Evolutionary conservation across 2,329 filamentous ascomycete genomes (phyloP), one percentile per base, ranked within the genome.

Genomic region (Pseudopyrenochaeta lycopersici): DNA sequence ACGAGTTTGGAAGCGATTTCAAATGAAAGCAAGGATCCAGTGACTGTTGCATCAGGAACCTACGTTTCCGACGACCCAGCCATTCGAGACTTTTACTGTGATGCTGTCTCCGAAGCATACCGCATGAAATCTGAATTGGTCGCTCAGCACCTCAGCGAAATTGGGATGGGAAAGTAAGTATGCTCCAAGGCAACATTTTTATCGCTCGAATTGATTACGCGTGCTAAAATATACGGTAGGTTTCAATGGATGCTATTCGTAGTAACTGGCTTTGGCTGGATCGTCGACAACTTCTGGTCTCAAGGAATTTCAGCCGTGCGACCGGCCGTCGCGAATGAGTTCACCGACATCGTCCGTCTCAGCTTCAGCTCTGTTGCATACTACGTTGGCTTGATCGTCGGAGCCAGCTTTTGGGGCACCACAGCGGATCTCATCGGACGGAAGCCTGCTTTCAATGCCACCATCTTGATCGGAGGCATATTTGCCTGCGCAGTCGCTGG

Each of bases 181-280:
- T 32, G 11, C 38, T 38, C 12, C 6, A 27, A 20, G 27, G 44
- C 44, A 23, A 27, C 4, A 27, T 9, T 21, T 7, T 27, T 7
- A 18, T 21, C 21, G n/a, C 4, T 20, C 40, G 29, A 18, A 30
- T 2, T 12, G 9, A 30, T 23, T 20, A 20, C 23, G 11, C 7
- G 14, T 46, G 10, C 27, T 29, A n/a, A 46, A 9, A 27, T 9
- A 27, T 23, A 7, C 14, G 27, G 20, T 41, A 55, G 52, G 21
- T 55, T 50, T 35, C 78, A 80, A 66, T 89, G 85, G 85, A 83
- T 87, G 62, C 80, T 90, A 1, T 89, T 89, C 65, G 67, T 84
- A 21, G 85, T 90, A 12, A 84, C 88, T 29, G 87, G 87, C 1
- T 45, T 45, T 14, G 41, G 41, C 41, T 45, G 41, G 41, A 45